A percentile compares a stretch with the other conserved stretches of the same genome.
phyloP scores from a whole-genome alignment of 257 asterid species.

The Marsdenia floribunda region DNA sequence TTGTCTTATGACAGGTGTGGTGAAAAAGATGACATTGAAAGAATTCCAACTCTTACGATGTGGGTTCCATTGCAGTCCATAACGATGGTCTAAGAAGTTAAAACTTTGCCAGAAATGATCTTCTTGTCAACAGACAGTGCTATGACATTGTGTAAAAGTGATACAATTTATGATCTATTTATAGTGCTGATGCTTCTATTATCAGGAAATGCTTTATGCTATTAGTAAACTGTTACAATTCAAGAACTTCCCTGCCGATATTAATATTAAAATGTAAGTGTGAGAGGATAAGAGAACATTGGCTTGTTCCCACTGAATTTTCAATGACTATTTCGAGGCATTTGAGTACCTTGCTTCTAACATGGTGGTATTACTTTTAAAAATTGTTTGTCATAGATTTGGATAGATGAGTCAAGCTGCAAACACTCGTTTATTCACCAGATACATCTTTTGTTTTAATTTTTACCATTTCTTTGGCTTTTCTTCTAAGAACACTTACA shows the following conservation, averaged over 20 bases:
- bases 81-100: background rate
- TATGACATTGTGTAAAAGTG: background rate
- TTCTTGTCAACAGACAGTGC: background rate
- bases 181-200: background rate
- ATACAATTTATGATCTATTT: background rate
- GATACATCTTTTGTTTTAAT: background rate
- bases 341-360: background rate
- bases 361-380: background rate
- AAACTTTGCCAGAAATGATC: background rate
- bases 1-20: background rate
- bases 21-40: background rate
- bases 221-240: background rate
- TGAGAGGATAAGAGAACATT: background rate
- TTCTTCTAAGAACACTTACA: conserved; percentile 3
- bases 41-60: background rate
- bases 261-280: background rate
- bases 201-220: background rate
- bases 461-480: conserved; percentile 10
- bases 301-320: background rate
- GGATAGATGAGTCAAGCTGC: background rate
- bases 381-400: background rate
- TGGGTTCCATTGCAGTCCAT: background rate
- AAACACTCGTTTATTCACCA: background rate
- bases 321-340: background rate
- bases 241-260: background rate